Evolutionary conservation across 208 protist species (phyloP), one percentile per base, ranked within the genome.

Genomic region (Angomonas ambiguus): DNA sequence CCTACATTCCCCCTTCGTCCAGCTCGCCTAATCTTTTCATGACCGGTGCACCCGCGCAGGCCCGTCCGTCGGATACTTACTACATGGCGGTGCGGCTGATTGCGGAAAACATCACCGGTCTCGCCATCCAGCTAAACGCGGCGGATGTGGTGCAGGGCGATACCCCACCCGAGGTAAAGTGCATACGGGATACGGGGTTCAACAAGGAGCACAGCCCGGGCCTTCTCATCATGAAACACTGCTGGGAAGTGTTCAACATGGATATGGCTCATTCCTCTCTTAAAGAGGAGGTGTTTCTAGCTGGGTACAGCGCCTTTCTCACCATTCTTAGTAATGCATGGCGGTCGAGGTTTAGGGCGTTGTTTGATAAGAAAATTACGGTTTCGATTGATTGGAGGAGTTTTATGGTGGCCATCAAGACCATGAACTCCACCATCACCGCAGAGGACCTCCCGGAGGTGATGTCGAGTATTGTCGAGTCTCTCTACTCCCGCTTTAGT

Each of bases 361-460:
- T 80, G 22, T 79, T 89, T 42, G 55, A 80, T 34, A 72, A 74
- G 35, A 69, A 80, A 34, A 67, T 85, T 24, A 65, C 72, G 31
- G 85, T 94, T 0, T 68, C 76, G 28, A 70, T 94, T 55, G 77
- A 80, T 59, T 94, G 88, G 88, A 76, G 72, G 38, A 77, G 67
- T 49, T 72, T 94, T 33, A 80, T 80, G 65, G 35, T 64, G 53
- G 66, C 65, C 4, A 61, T 88, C 6, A 62, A 68, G 20, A 25
- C 25, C 27, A 41, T 77, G 25, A 33, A 38, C 11, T 65, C 45
- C 6, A 32, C 42, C 1, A 58, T 81, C 18, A 33, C 66, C 34
- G 27, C 76, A 32, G 61, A 75, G 27, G 79, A 82, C 18, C 69
- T 89, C 18, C 71, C 67, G 28, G 66, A 76, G 18, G 65, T 93